Conservation (phyloP, 2,329 filamentous ascomycete species). For the Diplodia mutila region DNA sequence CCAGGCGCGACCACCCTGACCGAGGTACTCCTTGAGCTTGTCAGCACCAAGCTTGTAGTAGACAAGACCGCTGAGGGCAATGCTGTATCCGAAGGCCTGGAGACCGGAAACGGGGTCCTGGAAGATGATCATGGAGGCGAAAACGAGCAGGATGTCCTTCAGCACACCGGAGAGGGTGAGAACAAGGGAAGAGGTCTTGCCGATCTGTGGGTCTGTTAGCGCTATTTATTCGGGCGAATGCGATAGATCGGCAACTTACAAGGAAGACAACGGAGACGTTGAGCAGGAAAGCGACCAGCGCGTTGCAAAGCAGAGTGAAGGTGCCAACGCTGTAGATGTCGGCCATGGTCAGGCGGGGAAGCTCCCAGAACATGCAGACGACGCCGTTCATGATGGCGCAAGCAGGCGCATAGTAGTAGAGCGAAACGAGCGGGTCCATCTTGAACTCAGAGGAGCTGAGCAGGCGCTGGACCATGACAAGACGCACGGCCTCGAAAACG, state of each 20-base stretch:
- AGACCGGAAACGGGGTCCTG: slow-evolving; percentile 72
- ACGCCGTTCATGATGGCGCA: slow-evolving; percentile 81
- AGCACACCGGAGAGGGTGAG: slow-evolving; percentile 86
- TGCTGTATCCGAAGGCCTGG: slow-evolving; percentile 82
- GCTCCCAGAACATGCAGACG: slow-evolving; percentile 73
- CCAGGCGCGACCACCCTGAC: slow-evolving; percentile 76
- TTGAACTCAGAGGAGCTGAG: slow-evolving; percentile 84
- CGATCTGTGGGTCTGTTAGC: slow-evolving; percentile 62
- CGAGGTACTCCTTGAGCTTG: slow-evolving; percentile 77
- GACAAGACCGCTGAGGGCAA: slow-evolving; percentile 76
- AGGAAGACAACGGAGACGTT: slow-evolving; percentile 87
- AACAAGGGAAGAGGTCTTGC: slow-evolving; percentile 83
- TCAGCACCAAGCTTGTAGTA: slow-evolving; percentile 88
- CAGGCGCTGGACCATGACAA: slow-evolving; percentile 83
- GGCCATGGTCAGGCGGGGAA: slow-evolving; percentile 68
- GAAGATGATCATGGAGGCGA: slow-evolving; percentile 81
- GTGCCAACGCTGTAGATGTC: slow-evolving; percentile 76
- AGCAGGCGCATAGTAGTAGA: slow-evolving; percentile 88
- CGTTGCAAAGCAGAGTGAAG: slow-evolving; percentile 74
- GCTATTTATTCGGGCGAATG: background rate
- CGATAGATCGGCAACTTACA: slow-evolving; percentile 56
- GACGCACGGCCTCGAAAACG: slow-evolving; percentile 78
- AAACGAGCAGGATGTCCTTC: slow-evolving; percentile 83
- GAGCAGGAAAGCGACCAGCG: slow-evolving; percentile 75
- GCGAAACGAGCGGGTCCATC: slow-evolving; percentile 87